Conservation (phyloP, 179 eudicot genomes). For the Beta macrorhiza region DNA sequence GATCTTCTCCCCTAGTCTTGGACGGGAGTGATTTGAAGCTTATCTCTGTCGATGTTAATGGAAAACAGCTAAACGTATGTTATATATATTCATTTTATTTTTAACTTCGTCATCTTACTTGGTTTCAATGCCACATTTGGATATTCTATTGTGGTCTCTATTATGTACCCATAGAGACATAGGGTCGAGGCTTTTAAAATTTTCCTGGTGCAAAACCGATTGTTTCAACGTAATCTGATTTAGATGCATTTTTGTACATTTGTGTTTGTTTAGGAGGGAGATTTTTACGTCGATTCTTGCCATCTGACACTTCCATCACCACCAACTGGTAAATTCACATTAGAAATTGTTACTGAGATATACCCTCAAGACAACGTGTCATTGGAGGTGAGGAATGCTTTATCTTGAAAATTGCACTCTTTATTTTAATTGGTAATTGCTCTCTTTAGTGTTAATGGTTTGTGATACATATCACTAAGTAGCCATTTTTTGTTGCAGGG, state of each 20-base stretch:
- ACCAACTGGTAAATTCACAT: conserved; percentile 65
- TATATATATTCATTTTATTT: neutral
- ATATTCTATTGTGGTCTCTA: neutral
- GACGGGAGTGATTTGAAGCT: conserved; percentile 2
- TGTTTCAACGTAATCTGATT: neutral
- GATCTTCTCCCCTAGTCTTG: neutral
- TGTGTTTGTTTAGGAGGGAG: conserved; percentile 56
- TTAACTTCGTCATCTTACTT: neutral
- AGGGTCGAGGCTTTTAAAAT: neutral
- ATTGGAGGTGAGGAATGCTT: conserved; percentile 57
- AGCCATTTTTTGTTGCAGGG: conserved; percentile 48
- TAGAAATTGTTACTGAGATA: conserved; percentile 85
- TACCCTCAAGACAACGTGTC: conserved; percentile 89
- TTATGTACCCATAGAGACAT: no score
- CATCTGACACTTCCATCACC: conserved; percentile 70
- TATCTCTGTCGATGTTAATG: neutral
- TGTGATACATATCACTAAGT: conserved; percentile 9
- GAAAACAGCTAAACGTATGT: neutral
- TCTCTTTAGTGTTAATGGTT: conserved; percentile 7
- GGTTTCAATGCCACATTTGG: conserved; percentile 1
- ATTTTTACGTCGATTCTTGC: conserved; percentile 67
- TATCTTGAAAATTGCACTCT: neutral
- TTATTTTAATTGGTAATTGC: neutral
- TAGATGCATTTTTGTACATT: neutral
- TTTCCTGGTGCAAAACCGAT: neutral